Evolutionary conservation across 345 rosid genomes (phyloP).

Genomic region (Passiflora organensis): DNA sequence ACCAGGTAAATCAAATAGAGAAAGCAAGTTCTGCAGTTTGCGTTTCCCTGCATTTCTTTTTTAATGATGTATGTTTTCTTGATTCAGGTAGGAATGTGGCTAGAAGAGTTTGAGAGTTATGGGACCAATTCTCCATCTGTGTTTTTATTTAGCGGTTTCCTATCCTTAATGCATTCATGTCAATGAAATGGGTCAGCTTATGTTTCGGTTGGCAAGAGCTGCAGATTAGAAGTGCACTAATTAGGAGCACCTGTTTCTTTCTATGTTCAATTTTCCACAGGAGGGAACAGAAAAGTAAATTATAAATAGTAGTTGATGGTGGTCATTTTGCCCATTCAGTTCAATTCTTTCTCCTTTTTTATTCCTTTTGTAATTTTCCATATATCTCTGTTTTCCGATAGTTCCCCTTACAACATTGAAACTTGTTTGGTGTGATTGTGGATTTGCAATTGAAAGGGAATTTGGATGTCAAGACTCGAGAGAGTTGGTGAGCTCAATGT

Average conservation of each 20-base stretch:
- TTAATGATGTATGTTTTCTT: neutral
- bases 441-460: slow-evolving; percentile 20
- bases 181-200: slow-evolving; percentile 7
- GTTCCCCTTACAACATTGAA: slow-evolving; percentile 15
- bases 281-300: slow-evolving; percentile 22
- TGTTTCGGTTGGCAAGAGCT: slow-evolving; percentile 24
- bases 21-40: neutral
- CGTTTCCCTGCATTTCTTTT: neutral
- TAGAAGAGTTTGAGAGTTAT: slow-evolving; percentile 8
- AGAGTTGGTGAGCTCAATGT: no score
- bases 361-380: neutral
- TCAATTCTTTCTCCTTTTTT: slow-evolving; percentile 17
- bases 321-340: slow-evolving; percentile 24
- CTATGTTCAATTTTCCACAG: neutral
- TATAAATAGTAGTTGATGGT: slow-evolving; percentile 36
- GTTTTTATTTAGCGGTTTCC: slow-evolving; percentile 18
- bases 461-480: slow-evolving; percentile 10
- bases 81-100: slow-evolving; percentile 23
- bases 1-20: slow-evolving; percentile 45
- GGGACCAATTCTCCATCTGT: slow-evolving; percentile 1
- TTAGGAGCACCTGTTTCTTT: slow-evolving; percentile 23
- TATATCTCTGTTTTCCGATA: slow-evolving; percentile 1
- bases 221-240: slow-evolving; percentile 35
- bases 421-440: slow-evolving; percentile 26
- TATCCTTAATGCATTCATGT: slow-evolving; percentile 14